These are phyloP conservation scores for Potentilla sterilis DNA, from an alignment of 306 rosid genomes.

Conservation along the genomic window DNA sequence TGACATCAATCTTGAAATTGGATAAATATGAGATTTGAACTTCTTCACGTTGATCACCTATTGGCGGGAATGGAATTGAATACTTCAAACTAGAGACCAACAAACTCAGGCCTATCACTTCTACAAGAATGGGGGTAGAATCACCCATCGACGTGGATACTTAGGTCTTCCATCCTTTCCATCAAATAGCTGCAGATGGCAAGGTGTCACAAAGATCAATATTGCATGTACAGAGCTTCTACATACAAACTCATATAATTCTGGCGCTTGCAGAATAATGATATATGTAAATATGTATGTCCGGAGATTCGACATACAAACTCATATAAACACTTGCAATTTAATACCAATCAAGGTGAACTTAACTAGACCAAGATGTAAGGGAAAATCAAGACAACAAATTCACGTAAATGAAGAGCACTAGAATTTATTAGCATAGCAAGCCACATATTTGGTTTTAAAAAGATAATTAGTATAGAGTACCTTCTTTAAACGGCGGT, in stretches of 20 bases:
- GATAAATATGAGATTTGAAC: background rate
- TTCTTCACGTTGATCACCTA: constrained; percentile 3
- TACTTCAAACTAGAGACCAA: background rate
- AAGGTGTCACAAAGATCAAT: background rate
- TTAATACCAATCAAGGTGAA: constrained; percentile 6
- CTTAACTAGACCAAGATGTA: background rate
- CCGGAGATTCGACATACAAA: background rate
- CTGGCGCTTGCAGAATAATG: background rate
- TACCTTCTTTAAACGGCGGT: constrained; percentile 93
- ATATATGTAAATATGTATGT: background rate
- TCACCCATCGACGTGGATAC: constrained; percentile 95
- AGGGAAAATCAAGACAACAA: background rate
- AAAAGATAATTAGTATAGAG: constrained; percentile 1
- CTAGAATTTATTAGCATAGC: background rate
- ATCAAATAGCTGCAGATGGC: constrained; percentile 71
- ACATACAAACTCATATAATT: background rate
- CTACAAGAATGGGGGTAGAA: constrained; percentile 88
- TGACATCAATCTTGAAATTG: background rate
- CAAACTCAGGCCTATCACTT: constrained; percentile 14
- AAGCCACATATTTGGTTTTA: background rate
- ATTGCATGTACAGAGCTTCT: background rate
- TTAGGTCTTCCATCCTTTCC: constrained; percentile 89
- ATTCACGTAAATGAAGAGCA: background rate
- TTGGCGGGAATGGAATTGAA: background rate
- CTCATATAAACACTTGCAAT: background rate